Base-by-base conservation (phyloP, 352 stramenopile genomes). In the Phytopythium montanum region DNA sequence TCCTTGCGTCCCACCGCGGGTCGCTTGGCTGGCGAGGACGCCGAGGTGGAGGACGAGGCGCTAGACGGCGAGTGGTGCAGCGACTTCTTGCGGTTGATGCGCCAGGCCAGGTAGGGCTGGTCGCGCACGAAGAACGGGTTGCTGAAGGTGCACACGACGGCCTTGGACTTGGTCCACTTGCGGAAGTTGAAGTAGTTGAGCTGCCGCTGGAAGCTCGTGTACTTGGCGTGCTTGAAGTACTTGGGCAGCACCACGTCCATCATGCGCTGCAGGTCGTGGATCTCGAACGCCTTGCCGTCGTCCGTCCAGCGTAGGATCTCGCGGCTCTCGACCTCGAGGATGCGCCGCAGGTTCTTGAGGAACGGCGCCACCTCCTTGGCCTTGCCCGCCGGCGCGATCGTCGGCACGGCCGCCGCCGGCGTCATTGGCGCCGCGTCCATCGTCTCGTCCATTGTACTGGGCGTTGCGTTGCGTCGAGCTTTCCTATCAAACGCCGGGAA, bases 161-260 rank as follows among this genome's bases (percentile, higher is more conserved):
- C 76, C 59, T 87, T 85, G 58, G 79, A 89, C 64, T 93, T 93
- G 68, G 84, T 94, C 84, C 84, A 94, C 61, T 95, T 95, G 72
- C 85, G 79, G 73, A 98, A 98, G 66, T 72, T 88, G 65, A 98
- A 98, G 66, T 98, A 98, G 77, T 97, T 97, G 59, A 98, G 81
- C 62, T 98, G 91, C 26, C 93, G 86, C 62, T 97, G 88, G 61
- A 98, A 95, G 56, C 88, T 97, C 57, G 93, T 93, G 79, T 97
- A 98, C 64, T 93, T 97, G 68, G 76, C 75, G 69, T 98, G 93
- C 62, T 97, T 98, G 69, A 98, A 98, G 73, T 98, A 98, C 64
- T 91, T 90, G 28, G 93, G 90, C n/a, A 98, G 77, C 55, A 97
- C 79, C 52, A 75, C 73, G 21, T 73, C 60, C 73, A 94, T 91